Percentiles rank a stretch among this genome's conserved stretches.
phyloP scores from a whole-genome alignment of 2,329 filamentous ascomycete species.

The Leptosphaerulina australis region DNA sequence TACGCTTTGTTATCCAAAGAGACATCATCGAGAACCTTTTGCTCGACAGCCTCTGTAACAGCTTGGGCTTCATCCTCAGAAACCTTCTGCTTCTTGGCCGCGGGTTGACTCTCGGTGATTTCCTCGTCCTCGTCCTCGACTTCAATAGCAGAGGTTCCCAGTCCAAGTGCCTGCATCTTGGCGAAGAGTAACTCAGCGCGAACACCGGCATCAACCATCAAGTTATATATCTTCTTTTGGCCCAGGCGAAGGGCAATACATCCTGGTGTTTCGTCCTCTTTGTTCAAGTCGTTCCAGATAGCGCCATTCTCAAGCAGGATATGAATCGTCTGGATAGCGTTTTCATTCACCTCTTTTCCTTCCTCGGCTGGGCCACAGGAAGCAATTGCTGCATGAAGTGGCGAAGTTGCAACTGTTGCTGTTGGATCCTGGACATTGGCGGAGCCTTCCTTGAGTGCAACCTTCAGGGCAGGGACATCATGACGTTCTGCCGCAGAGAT shows the following conservation, averaged over 20 bases:
- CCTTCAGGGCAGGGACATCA: conserved; percentile 40
- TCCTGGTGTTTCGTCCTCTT: conserved; percentile 47
- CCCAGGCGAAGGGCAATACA: conserved; percentile 44
- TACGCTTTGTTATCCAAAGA: conserved; percentile 51
- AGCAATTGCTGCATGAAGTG: conserved; percentile 45
- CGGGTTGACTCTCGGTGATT: conserved; percentile 32
- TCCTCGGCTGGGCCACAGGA: conserved; percentile 40
- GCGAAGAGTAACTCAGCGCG: conserved; percentile 46
- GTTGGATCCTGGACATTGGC: conserved; percentile 48
- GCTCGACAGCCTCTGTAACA: conserved; percentile 32
- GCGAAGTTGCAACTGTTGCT: conserved; percentile 42
- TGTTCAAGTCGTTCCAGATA: conserved; percentile 49
- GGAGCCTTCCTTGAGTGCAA: conserved; percentile 46
- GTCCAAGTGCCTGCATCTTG: conserved; percentile 41
- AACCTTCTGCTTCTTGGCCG: conserved; percentile 44
- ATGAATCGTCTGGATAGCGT: conserved; percentile 39
- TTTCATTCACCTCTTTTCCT: conserved; percentile 36
- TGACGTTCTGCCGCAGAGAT: conserved; percentile 46
- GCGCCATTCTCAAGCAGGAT: conserved; percentile 46
- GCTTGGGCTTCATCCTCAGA: conserved; percentile 37
- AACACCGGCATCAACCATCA: conserved; percentile 47
- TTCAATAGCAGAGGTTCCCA: conserved; percentile 31
- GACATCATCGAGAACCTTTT: conserved; percentile 41
- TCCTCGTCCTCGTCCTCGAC: conserved; percentile 36
- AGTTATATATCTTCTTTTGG: conserved; percentile 45